Evolutionary conservation across 2,329 filamentous ascomycete species (phyloP).

Genomic region (Cercospora sojina): DNA sequence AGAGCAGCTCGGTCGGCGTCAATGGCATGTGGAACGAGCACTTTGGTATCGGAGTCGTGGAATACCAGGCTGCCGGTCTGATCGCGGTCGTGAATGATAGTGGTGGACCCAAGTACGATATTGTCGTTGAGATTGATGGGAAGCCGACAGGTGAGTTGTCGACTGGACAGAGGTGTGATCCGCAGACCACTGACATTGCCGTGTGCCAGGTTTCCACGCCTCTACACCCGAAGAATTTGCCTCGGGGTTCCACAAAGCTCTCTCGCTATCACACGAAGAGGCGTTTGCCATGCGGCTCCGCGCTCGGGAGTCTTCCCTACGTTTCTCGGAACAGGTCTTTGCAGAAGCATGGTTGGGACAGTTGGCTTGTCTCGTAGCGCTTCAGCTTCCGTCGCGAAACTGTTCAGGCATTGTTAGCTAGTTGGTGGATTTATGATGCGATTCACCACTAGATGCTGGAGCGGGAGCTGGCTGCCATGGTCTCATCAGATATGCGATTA

Average conservation of each 20-base stretch:
- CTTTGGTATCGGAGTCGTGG: conserved; percentile 96
- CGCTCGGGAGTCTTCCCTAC: conserved; percentile 72
- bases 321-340: conserved; percentile 89
- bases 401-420: background rate
- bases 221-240: conserved; percentile 77
- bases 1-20: conserved; percentile 76
- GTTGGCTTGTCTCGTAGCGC: conserved; percentile 68
- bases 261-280: conserved; percentile 63
- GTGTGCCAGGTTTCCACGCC: conserved; percentile 72
- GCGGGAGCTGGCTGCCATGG: background rate
- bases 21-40: conserved; percentile 99
- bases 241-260: conserved; percentile 71
- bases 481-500: conserved; percentile 2
- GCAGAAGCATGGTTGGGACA: conserved; percentile 72
- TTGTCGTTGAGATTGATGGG: conserved; percentile 78
- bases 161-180: background rate
- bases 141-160: conserved; percentile 65
- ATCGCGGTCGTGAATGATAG: conserved; percentile 92
- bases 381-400: conserved; percentile 8
- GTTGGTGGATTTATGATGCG: background rate
- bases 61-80: conserved; percentile 93
- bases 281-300: conserved; percentile 71
- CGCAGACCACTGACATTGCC: conserved; percentile 13
- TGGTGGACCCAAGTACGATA: conserved; percentile 89
- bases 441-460: background rate